Evolutionary conservation across 2,329 filamentous ascomycete genomes (phyloP), one percentile per base, ranked within the genome.

Genomic region (Rhynchosporium secalis): DNA sequence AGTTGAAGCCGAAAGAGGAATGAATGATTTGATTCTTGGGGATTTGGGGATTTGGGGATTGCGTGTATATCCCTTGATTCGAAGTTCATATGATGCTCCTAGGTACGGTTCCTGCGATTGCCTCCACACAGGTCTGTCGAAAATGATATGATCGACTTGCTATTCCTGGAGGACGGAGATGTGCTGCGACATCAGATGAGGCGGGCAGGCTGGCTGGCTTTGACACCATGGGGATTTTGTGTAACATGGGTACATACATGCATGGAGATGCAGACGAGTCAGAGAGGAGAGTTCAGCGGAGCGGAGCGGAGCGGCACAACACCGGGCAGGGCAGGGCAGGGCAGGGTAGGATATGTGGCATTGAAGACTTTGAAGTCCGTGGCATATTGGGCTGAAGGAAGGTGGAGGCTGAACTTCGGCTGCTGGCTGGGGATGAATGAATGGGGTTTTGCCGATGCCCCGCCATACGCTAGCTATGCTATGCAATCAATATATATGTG

Each of bases 101-200:
- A 20, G 20, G 20, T 20, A 1, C 20, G 20, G 20, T 20, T 20
- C 20, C 20, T 20, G 20, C 20, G 20, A 20, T 1, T 20, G 20
- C 20, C 20, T 20, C 20, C 20, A 20, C 20, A 20, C 41, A 43
- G 41, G 9, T 43, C 41, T 48, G 46, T 20, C 26, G 20, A 56
- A 33, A 8, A 28, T 29, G 46, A 29, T 33, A 31, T 33, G 47
- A 56, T 43, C 36, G 52, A 29, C 52, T 26, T 40, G 36, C 51
- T 55, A 55, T 55, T 55, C n/a, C 43, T 56, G 38, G 52, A 31
- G 38, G 38, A 8, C 8, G 20, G 15, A 12, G 26, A 48, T 26
- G 46, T n/a, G 46, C 51, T 55, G 40, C 40, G 51, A 55, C 48
- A 51, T 51, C 48, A 36, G 36, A 51, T 36, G 48, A 51, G 48